These are phyloP conservation scores for Filosporella fistucella DNA, from an alignment of 495 filamentous ascomycete genomes.

Conservation along the genomic window DNA sequence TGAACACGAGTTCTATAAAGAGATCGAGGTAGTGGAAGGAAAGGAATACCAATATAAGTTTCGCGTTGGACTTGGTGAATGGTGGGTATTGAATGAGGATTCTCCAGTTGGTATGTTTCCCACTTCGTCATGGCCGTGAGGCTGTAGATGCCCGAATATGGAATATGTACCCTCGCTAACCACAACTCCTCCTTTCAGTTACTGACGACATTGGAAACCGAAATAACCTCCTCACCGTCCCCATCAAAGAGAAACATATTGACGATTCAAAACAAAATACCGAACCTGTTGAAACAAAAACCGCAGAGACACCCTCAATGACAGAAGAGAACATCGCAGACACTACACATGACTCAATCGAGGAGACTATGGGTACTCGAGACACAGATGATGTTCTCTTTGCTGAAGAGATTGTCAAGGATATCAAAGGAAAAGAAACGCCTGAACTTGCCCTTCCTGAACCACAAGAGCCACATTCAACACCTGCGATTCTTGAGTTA, in stretches of 20 bases:
- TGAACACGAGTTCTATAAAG: conserved; percentile 39
- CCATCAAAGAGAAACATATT: no score
- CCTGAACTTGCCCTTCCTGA: no score
- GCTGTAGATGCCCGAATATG: no score
- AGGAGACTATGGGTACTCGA: background rate
- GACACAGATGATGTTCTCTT: background rate
- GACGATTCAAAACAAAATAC: background rate
- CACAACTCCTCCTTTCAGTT: conserved; percentile 25
- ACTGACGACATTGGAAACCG: conserved; percentile 51
- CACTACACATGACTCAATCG: conserved; percentile 1
- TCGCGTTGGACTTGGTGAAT: conserved; percentile 54
- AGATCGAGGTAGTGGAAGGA: conserved; percentile 38
- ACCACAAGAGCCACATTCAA: no score
- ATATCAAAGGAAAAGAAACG: no score
- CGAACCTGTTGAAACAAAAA: background rate
- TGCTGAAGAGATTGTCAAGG: background rate
- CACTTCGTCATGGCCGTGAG: no score
- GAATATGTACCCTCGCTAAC: background rate
- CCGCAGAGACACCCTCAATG: background rate
- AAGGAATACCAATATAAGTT: conserved; percentile 67
- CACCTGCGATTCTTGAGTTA: background rate
- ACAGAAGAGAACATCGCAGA: background rate
- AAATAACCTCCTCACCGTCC: conserved; percentile 51
- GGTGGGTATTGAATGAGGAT: conserved; percentile 60
- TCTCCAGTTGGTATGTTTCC: conserved; percentile 42